Evolutionary conservation across 495 filamentous ascomycete species (phyloP), one percentile per base, ranked within the genome.

Genomic region (Baudoinia panamericana): DNA sequence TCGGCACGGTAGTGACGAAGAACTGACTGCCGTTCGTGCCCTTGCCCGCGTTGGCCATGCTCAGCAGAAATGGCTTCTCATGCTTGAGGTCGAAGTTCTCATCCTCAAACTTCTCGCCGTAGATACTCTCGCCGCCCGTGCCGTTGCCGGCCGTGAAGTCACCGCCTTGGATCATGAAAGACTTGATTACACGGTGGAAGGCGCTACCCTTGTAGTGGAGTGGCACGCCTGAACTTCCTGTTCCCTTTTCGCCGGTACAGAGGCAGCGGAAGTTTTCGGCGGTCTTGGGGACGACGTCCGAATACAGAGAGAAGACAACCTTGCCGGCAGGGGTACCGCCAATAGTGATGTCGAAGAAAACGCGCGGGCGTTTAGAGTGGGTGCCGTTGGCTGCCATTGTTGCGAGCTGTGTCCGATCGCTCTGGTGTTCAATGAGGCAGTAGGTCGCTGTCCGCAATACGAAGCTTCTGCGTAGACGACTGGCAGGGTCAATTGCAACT

Each of bases 21-120:
- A 99, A 99, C 60, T 99, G 90, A 30, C 79, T 85, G 47, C 90
- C 90, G 59, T 99, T 99, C 63, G 90, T 96, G 85, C 86, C 84
- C 31, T 87, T 85, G 32, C 90, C 90, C 45, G 90, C 88, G 62
- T 97, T 97, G 44, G 90, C 90, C 90, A 97, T 97, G 51, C 80
- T 87, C 32, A 97, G 70, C 45, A 97, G 66, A 68, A 96, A 94
- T 0, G 90, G 86, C 49, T 84, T 84, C 50, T 90, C 82, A 63
- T 97, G 90, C 72, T 90, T 92, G 51, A 82, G 66, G 19, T 81
- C 69, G 55, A 97, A 96, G 60, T 93, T 94, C 70, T 99, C 90
- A 55, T 99, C 90, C 54, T 81, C 83, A 56, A 99, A 99, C 64
- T 95, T 96, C 52, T 82, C 81, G 56, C 90, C 90, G 58, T 99